Evolutionary conservation across 2,329 filamentous ascomycete genomes (phyloP).

Genomic region (Didymella sp.): DNA sequence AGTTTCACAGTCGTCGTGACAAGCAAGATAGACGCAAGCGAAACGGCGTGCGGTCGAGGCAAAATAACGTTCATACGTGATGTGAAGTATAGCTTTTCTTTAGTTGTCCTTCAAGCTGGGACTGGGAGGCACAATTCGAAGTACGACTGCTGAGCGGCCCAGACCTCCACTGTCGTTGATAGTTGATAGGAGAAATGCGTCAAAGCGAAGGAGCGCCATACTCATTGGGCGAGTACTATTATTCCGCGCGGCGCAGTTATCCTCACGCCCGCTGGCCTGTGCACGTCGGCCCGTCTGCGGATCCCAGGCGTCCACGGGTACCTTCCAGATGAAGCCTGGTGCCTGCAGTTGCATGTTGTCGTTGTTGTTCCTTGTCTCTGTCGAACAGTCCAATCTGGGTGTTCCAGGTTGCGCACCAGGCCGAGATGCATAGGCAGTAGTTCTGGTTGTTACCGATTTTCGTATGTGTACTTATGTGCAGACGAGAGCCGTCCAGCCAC

Average conservation of each 20-base stretch:
- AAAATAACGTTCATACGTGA: background rate
- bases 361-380: background rate
- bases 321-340: background rate
- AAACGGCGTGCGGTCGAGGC: background rate
- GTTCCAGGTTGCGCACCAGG: background rate
- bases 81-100: background rate
- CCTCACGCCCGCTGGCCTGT: background rate
- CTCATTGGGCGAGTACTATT: background rate
- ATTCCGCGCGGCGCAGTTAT: background rate
- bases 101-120: background rate
- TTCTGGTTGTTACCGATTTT: background rate
- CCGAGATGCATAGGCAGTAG: background rate
- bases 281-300: background rate
- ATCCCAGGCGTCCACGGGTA: background rate
- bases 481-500: background rate
- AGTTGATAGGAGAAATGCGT: background rate
- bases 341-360: background rate
- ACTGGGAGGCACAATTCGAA: background rate
- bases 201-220: background rate
- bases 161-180: background rate
- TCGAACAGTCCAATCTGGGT: background rate
- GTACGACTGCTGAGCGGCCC: background rate
- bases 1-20: background rate
- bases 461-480: background rate
- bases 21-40: background rate